Evolutionary conservation across 108 stramenopile genomes (phyloP).

Genomic region (Thalassiosira profunda): DNA sequence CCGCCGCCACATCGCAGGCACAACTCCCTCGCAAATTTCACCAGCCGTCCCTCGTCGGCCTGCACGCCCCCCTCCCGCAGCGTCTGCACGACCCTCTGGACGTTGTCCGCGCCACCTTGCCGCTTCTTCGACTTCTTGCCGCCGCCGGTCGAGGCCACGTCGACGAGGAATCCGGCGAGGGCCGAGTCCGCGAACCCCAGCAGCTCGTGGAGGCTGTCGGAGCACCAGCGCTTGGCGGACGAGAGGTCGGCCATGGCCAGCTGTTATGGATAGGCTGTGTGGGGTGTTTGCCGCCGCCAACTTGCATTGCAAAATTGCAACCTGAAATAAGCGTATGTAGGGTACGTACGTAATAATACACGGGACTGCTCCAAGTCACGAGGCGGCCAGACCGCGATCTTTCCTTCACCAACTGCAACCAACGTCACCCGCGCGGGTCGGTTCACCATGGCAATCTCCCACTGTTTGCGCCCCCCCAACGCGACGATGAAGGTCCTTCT

Average conservation of each 20-base stretch:
- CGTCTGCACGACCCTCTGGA: slow-evolving; percentile 38
- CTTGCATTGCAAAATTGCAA: too few relatives aligned
- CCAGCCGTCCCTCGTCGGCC: slow-evolving; percentile 18
- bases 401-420: too few relatives aligned
- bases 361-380: too few relatives aligned
- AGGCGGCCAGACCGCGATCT: too few relatives aligned
- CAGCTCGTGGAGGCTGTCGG: slow-evolving; percentile 77
- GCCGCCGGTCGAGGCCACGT: slow-evolving; percentile 54
- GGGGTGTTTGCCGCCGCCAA: too few relatives aligned
- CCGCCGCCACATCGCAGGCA: slow-evolving; percentile 25
- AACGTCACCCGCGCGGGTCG: too few relatives aligned
- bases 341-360: too few relatives aligned
- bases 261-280: too few relatives aligned
- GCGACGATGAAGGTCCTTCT: slow-evolving; percentile 61
- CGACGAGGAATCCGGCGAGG: slow-evolving; percentile 69
- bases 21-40: slow-evolving; percentile 51
- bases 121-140: slow-evolving; percentile 7
- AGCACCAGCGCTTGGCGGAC: slow-evolving; percentile 64
- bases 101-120: not conserved
- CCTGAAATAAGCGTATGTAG: too few relatives aligned
- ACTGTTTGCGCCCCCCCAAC: too few relatives aligned
- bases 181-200: slow-evolving; percentile 83
- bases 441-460: too few relatives aligned
- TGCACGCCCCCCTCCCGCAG: slow-evolving; percentile 65
- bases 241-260: slow-evolving; percentile 1